These are phyloP conservation scores for Hordeum vulgare DNA, from an alignment of 176 grass and related monocot genomes.

Conservation along the genomic window MorexV3_pseudomolecules_assembly NC_058522.1:587475889-587476388, in stretches of 20 bases:
- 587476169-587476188: slow-evolving; percentile 8
- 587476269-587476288: too few species aligned
- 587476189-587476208: not conserved
- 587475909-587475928: not conserved
- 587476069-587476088: not conserved
- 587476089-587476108: slow-evolving; percentile 20
- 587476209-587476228: not conserved
- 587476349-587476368: not conserved
- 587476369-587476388: too few species aligned
- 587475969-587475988: slow-evolving; percentile 36
- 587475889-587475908: slow-evolving; percentile 32
- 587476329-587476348: not conserved
- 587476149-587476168: slow-evolving; percentile 11
- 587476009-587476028: not conserved
- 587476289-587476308: not conserved
- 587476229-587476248: not conserved
- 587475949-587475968: slow-evolving; percentile 39
- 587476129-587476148: slow-evolving; percentile 1
- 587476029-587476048: slow-evolving; percentile 25
- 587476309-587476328: too few species aligned
- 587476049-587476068: not conserved
- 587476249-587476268: not conserved
- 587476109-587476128: slow-evolving; percentile 10
- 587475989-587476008: slow-evolving; percentile 7
- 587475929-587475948: not conserved